Conservation (phyloP, 495 filamentous ascomycete species). For the Podospora appendiculata region DNA sequence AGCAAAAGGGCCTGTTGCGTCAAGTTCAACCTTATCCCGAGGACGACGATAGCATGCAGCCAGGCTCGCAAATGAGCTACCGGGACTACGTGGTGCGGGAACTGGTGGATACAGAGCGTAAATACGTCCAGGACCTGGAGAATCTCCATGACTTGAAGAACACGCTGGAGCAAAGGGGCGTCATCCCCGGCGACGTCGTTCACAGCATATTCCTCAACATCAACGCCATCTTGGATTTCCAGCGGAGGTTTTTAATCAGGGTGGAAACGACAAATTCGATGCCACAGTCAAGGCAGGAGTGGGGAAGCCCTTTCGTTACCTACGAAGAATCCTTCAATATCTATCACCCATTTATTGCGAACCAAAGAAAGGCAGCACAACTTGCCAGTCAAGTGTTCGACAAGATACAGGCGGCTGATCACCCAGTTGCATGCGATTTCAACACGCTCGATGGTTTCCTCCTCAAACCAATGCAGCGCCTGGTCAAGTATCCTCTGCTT, state of each 20-base stretch:
- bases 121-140: slow-evolving; percentile 97
- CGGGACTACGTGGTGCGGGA: slow-evolving; percentile 84
- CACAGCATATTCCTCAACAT: slow-evolving; percentile 96
- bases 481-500: slow-evolving; percentile 89
- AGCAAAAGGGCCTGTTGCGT: slow-evolving; percentile 62
- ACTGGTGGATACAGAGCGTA: slow-evolving; percentile 86
- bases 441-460: slow-evolving; percentile 79
- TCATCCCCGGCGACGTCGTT: slow-evolving; percentile 80
- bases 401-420: slow-evolving; percentile 46
- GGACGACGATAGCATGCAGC: slow-evolving; percentile 31
- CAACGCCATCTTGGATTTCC: slow-evolving; percentile 89
- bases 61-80: slow-evolving; percentile 59
- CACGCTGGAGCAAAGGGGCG: slow-evolving; percentile 74
- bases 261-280: slow-evolving; percentile 91
- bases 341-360: slow-evolving; percentile 95
- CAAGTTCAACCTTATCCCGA: slow-evolving; percentile 41
- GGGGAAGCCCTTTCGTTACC: slow-evolving; percentile 77
- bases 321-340: slow-evolving; percentile 70
- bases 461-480: slow-evolving; percentile 90
- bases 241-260: slow-evolving; percentile 85
- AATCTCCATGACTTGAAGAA: slow-evolving; percentile 91
- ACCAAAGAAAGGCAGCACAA: slow-evolving; percentile 66
- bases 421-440: slow-evolving; percentile 50
- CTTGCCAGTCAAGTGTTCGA: slow-evolving; percentile 54
- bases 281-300: slow-evolving; percentile 72